Percentiles rank a stretch among this genome's conserved stretches.
Conservation (phyloP, 2,329 filamentous ascomycete genomes). For the Nemania bipapillata region DNA sequence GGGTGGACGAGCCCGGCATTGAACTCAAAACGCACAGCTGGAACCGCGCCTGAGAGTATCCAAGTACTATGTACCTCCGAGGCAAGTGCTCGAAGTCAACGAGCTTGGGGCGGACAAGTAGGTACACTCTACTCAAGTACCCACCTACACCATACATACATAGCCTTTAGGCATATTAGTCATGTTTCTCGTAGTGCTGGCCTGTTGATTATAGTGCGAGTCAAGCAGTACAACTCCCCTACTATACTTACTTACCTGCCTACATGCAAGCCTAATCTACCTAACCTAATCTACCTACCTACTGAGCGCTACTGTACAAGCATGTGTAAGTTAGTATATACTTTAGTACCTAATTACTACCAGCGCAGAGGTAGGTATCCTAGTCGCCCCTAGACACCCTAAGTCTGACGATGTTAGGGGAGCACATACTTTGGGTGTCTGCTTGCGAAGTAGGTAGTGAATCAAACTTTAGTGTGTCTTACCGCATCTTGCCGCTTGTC, state of each 20-base stretch:
- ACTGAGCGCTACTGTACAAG: too few relatives aligned
- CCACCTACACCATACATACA: not conserved
- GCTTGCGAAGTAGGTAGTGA: not conserved
- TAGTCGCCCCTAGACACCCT: conserved; percentile 4
- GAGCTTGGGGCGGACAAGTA: not conserved
- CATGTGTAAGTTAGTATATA: too few relatives aligned
- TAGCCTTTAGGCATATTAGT: conserved; percentile 27
- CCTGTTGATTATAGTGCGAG: conserved; percentile 21
- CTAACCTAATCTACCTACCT: too few relatives aligned
- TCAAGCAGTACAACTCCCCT: not conserved
- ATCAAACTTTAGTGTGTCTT: conserved; percentile 20
- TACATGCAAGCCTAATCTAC: too few relatives aligned
- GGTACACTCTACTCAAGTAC: not conserved
- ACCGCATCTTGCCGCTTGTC: conserved; percentile 9
- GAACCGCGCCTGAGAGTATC: conserved; percentile 6
- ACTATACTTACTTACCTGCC: not conserved
- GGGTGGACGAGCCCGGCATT: conserved; percentile 32
- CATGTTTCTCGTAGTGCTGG: conserved; percentile 18
- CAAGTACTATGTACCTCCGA: conserved; percentile 1
- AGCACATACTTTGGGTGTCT: conserved; percentile 16
- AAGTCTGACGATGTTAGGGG: conserved; percentile 23
- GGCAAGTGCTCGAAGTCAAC: not conserved
- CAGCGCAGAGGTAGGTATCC: not conserved
- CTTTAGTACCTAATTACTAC: too few relatives aligned
- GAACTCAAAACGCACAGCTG: conserved; percentile 34